These are phyloP conservation scores for Ogataea allantospora DNA, from an alignment of 805 yeast species.

Conservation along the genomic window DNA sequence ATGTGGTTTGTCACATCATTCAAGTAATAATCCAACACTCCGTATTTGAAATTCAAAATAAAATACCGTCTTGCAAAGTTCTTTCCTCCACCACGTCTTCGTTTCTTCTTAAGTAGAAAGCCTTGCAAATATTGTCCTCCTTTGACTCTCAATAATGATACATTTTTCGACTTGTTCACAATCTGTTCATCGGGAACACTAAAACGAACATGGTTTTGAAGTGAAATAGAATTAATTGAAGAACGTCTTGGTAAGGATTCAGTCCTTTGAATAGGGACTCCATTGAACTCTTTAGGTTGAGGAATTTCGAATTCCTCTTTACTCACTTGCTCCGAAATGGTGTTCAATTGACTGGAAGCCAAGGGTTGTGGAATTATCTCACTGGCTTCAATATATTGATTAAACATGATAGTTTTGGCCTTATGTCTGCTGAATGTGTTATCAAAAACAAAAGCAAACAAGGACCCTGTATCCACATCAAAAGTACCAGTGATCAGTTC, in stretches of 20 bases:
- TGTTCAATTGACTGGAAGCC: conserved; percentile 9
- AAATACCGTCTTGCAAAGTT: conserved; percentile 86
- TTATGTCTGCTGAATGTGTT: conserved; percentile 86
- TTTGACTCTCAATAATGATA: conserved; percentile 40
- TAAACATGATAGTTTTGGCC: conserved; percentile 76
- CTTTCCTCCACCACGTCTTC: conserved; percentile 76
- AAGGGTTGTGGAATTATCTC: conserved; percentile 3
- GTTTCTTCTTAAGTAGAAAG: conserved; percentile 63
- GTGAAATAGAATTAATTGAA: conserved; percentile 5
- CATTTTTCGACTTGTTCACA: conserved; percentile 22
- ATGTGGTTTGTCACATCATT: conserved; percentile 68
- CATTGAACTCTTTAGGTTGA: conserved; percentile 1
- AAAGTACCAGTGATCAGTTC: conserved; percentile 62
- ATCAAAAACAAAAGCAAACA: conserved; percentile 87
- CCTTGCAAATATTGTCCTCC: conserved; percentile 80
- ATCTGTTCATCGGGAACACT: conserved; percentile 24
- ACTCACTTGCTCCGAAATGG: conserved; percentile 11
- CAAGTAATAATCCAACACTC: conserved; percentile 77
- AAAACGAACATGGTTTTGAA: conserved; percentile 27
- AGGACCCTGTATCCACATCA: conserved; percentile 60
- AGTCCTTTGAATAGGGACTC: conserved; percentile 3
- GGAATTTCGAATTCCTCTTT: conserved; percentile 6
- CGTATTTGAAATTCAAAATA: conserved; percentile 75
- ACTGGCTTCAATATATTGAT: conserved; percentile 37
- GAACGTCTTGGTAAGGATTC: conserved; percentile 2